Base-by-base conservation (phyloP, 2,329 filamentous ascomycete genomes). In the Colletotrichum melonis region DNA sequence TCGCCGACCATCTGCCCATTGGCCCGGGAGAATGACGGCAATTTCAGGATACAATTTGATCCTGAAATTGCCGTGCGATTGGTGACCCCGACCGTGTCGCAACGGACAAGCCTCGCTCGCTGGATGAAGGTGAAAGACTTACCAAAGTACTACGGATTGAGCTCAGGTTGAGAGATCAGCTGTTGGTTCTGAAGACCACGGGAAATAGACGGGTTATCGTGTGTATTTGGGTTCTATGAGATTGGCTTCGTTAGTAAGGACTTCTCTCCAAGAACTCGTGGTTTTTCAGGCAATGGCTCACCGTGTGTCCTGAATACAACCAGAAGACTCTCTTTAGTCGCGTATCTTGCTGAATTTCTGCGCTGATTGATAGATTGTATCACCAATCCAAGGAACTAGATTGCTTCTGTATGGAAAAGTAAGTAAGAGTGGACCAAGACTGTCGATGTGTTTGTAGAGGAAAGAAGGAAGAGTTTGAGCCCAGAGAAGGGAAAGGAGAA, bases 321-420 rank as follows among this genome's bases (percentile, higher is more conserved):
- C 14, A 14, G 11, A 64, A 64, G 30, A 7, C 30, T 55, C 54
- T 16, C 24, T 3, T 4, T 22, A 38, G 5, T 54, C 9, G 28
- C 14, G 22, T 9, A 30, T 32, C 14, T 28, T 26, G 14, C 26
- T 55, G 26, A 26, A 5, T 64, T 3, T 14, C 24, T 8, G n/a
- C 6, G 24, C 42, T 26, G 30, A 8, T 49, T n/a, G 6, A 52
- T 42, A 46, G 7, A 38, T 46, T 9, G 28, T 19, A 30, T 38
- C n/a, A 28, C n/a, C 62, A 26, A 49, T 49, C 26, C 26, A 46
- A 69, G 14, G 28, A 38, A 65, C 28, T 52, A 52, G 32, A 24
- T 35, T 49, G 67, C 22, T 28, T 42, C 67, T 69, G 54, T 64
- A 42, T 22, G 12, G 16, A 63, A 38, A 38, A 52, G 28, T 56